A percentile compares a stretch with the other conserved stretches of the same genome.
Conservation (phyloP, 495 filamentous ascomycete genomes). For the Viridothelium virens region DNA sequence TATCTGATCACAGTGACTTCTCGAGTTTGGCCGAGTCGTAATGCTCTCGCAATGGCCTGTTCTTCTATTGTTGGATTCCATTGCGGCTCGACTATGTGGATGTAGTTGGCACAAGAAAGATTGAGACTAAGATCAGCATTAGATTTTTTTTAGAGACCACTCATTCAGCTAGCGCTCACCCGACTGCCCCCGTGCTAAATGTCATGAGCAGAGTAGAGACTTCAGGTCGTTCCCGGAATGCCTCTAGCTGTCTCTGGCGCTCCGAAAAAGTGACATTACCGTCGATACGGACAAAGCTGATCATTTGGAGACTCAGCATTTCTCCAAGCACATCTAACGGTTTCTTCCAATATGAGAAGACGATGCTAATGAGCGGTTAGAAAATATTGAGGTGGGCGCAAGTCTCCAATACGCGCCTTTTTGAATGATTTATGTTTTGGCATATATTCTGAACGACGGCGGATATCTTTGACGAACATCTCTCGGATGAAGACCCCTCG, state of each 20-base stretch:
- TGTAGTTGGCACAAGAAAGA: slow-evolving; percentile 1
- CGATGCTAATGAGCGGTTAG: neutral
- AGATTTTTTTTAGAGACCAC: neutral
- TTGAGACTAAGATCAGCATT: slow-evolving; percentile 3
- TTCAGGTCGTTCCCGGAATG: slow-evolving; percentile 7
- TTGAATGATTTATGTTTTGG: slow-evolving; percentile 5
- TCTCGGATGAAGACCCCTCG: neutral
- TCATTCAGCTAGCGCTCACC: neutral
- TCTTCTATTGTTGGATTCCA: slow-evolving; percentile 7
- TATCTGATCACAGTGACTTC: slow-evolving; percentile 5
- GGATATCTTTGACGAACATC: slow-evolving; percentile 9
- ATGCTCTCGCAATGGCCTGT: slow-evolving; percentile 6
- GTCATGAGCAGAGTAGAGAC: slow-evolving; percentile 1
- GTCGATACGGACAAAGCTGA: neutral
- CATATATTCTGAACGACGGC: slow-evolving; percentile 4
- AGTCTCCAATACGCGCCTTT: neutral
- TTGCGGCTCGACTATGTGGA: neutral
- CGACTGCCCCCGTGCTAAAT: slow-evolving; percentile 4
- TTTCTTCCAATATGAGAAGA: slow-evolving; percentile 5
- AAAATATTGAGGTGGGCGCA: neutral
- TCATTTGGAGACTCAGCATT: slow-evolving; percentile 5
- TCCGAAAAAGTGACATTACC: neutral
- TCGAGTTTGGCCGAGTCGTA: neutral
- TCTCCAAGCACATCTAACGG: slow-evolving; percentile 6
- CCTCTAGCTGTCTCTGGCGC: slow-evolving; percentile 3